Base-by-base conservation (phyloP, 345 rosid species). In the Linum trigynum region DNA sequence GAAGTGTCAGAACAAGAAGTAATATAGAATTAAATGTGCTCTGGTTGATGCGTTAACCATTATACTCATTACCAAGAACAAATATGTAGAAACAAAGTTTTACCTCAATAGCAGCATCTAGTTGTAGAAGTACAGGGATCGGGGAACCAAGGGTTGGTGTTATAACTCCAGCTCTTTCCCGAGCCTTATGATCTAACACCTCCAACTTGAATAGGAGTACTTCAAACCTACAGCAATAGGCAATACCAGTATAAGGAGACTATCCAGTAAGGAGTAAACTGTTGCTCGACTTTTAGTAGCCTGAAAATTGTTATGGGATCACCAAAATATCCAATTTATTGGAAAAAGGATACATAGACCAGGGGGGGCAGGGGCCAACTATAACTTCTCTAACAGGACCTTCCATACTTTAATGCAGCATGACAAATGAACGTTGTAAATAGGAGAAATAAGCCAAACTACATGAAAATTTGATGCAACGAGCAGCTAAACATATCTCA, bases 101-200 rank as follows among this genome's bases (percentile, higher is more conserved):
- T 76, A 95, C 99, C 86, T 94, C 96, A 70, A 70, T 56, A 68
- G 96, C 96, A 78, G 82, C 91, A 81, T 87, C 99, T 72, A 82
- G 71, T 75, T 86, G 92, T 71, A 94, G 78, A 71, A 87, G 84
- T 71, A 89, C 90, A 64, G 92, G 97, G 72, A 91, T 83, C 10
- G 92, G 84, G 67, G 88, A 78, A 68, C 86, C 92, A 79, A 91
- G 86, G 42, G 96, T 84, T 55, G 92, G 83, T 57, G 92, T 67
- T 78, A 94, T 83, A 69, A 89, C 80, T 71, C 99, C 97, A 65
- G 96, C 96, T 83, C 95, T 87, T 79, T 94, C 97, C 71, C 97
- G 81, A 60, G 95, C 88, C 75, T 88, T 94, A 76, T 91, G 99
- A 88, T 91, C 99, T 81, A 91, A 78, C 50, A 90, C 97, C 83